Conservation (phyloP, 1,139 yeast genomes). For the Suhomyces taliae region DNA sequence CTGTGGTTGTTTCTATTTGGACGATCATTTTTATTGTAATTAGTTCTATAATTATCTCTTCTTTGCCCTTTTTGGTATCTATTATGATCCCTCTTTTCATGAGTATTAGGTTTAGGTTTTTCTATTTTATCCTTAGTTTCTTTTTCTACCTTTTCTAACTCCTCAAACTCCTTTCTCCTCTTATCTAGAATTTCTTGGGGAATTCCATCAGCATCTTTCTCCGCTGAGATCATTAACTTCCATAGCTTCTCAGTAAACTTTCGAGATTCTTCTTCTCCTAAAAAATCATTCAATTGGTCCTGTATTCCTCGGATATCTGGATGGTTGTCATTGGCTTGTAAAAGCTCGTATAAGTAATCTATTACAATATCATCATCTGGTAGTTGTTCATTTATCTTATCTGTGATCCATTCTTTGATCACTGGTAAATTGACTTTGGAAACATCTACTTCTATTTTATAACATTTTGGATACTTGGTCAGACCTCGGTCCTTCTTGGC, state of each 20-base stretch:
- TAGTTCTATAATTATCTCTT: too few relatives aligned
- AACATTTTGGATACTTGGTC: conserved; percentile 15
- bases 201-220: conserved; percentile 40
- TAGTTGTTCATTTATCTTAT: conserved; percentile 28
- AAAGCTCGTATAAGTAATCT: conserved; percentile 40
- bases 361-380: conserved; percentile 51
- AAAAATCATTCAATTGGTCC: conserved; percentile 39
- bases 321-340: conserved; percentile 20
- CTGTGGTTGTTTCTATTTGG: too few relatives aligned
- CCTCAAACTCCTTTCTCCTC: conserved; percentile 14
- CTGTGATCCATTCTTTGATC: conserved; percentile 37
- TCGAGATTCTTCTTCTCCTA: conserved; percentile 37
- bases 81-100: neutral
- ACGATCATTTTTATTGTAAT: too few relatives aligned
- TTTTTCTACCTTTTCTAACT: conserved; percentile 2
- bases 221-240: conserved; percentile 41
- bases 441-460: conserved; percentile 28
- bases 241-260: conserved; percentile 40
- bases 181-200: conserved; percentile 31
- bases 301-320: conserved; percentile 39
- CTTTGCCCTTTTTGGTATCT: neutral
- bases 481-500: conserved; percentile 7
- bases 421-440: conserved; percentile 34
- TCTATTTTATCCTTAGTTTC: neutral
- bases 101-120: neutral